Conservation (phyloP, 352 stramenopile genomes). For the Elongisporangium prolatum region DNA sequence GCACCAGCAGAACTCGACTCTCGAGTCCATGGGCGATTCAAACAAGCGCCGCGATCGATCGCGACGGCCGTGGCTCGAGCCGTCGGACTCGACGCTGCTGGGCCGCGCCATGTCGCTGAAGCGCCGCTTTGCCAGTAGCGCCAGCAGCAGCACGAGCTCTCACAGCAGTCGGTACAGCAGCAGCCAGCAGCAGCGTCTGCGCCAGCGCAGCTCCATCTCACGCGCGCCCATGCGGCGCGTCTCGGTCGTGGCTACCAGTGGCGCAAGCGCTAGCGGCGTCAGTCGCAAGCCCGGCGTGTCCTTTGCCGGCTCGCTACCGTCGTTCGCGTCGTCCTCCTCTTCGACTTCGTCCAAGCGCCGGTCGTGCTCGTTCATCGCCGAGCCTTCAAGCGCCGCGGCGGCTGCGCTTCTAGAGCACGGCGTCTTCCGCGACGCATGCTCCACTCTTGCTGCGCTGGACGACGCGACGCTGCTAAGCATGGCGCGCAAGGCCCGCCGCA, state of each 20-base stretch:
- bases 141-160: neutral
- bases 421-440: constrained; percentile 12
- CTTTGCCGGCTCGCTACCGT: neutral
- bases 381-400: neutral
- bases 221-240: neutral
- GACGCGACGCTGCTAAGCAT: constrained; percentile 26
- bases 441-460: constrained; percentile 19
- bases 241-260: neutral
- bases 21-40: neutral
- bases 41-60: neutral
- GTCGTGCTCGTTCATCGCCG: neutral
- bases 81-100: neutral
- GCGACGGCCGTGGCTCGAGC: neutral
- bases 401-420: neutral
- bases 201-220: neutral
- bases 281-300: neutral
- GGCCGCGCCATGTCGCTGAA: neutral
- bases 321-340: neutral
- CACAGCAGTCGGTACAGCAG: neutral
- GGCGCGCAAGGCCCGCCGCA: constrained; percentile 34
- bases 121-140: neutral
- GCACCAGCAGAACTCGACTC: neutral
- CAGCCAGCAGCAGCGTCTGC: neutral
- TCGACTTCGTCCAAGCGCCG: neutral
- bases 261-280: neutral